These are phyloP conservation scores for Tylopilus rubrobrunneus DNA, from an alignment of 768 basidiomycete species.

Conservation along the genomic window DNA sequence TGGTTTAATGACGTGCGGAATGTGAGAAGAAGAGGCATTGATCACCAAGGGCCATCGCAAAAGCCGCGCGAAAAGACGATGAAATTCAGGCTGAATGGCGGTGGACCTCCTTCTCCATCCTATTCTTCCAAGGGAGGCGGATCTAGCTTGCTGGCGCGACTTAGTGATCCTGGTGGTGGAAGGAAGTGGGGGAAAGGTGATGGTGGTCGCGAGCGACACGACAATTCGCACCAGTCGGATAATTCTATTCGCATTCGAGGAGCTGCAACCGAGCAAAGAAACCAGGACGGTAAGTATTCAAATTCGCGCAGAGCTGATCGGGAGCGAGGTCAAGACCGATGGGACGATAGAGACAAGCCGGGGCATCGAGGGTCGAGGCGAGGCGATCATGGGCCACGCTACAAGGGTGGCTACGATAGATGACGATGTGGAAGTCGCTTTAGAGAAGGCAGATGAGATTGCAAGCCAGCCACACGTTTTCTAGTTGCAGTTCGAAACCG, in stretches of 20 bases:
- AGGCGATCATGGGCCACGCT: slow-evolving; percentile 39
- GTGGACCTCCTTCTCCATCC: slow-evolving; percentile 19
- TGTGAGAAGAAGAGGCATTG: slow-evolving; percentile 25
- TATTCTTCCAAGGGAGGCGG: slow-evolving; percentile 20
- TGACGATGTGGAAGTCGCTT: slow-evolving; percentile 51
- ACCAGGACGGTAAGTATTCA: slow-evolving; percentile 10
- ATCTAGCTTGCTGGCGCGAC: slow-evolving; percentile 36
- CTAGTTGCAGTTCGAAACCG: slow-evolving; percentile 1
- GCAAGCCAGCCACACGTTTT: slow-evolving; percentile 1
- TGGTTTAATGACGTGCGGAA: slow-evolving; percentile 55
- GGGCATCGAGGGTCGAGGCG: slow-evolving; percentile 19
- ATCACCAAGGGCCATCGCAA: slow-evolving; percentile 7
- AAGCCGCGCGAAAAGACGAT: slow-evolving; percentile 30
- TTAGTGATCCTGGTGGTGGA: slow-evolving; percentile 14
- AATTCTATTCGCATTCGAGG: slow-evolving; percentile 28
- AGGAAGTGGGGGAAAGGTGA: slow-evolving; percentile 4
- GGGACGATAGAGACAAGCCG: slow-evolving; percentile 23
- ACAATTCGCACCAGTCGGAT: slow-evolving; percentile 3
- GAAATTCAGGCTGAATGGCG: slow-evolving; percentile 35
- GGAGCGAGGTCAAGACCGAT: slow-evolving; percentile 15
- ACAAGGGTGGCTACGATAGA: slow-evolving; percentile 42
- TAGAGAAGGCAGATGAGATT: neutral
- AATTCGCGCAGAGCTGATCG: slow-evolving; percentile 10
- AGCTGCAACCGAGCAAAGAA: slow-evolving; percentile 22
- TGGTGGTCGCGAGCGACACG: slow-evolving; percentile 3